A percentile compares a stretch with the other conserved stretches of the same genome.
Conservation (phyloP, 495 filamentous ascomycete species). For the Podospora bellae-mahoneyi region DNA sequence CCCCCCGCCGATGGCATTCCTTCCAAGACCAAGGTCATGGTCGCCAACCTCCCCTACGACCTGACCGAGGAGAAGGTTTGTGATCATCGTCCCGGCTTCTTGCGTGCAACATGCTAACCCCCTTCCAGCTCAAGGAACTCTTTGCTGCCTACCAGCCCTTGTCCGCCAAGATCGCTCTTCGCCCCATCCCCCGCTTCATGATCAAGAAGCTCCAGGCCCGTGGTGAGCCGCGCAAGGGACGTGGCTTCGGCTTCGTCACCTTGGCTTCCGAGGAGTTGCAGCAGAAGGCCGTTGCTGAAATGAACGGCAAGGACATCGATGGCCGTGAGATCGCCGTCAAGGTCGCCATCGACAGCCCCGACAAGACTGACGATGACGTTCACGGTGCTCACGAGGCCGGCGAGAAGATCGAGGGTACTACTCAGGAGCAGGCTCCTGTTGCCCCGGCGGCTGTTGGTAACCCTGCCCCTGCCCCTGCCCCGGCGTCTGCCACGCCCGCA, state of each 20-base stretch:
- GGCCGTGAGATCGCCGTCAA: constrained; percentile 99
- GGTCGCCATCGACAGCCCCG: constrained; percentile 98
- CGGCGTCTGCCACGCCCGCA: constrained; percentile 21
- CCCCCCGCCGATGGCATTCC: constrained; percentile 97
- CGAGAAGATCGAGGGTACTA: constrained; percentile 38
- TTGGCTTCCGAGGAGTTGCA: constrained; percentile 92
- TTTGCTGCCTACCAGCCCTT: constrained; percentile 84
- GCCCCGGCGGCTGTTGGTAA: constrained; percentile 7
- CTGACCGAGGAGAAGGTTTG: constrained; percentile 90
- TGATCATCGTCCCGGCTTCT: not conserved
- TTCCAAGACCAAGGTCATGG: constrained; percentile 99
- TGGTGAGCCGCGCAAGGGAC: constrained; percentile 97
- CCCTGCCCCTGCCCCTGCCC: constrained; percentile 31
- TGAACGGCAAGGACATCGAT: constrained; percentile 98
- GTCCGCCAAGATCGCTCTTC: constrained; percentile 95
- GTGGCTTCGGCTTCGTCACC: constrained; percentile 97
- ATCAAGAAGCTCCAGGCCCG: constrained; percentile 98
- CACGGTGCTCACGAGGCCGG: constrained; percentile 47
- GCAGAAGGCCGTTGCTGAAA: constrained; percentile 92
- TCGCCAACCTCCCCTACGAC: constrained; percentile 97
- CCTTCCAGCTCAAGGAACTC: constrained; percentile 83
- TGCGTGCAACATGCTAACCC: constrained; percentile 38
- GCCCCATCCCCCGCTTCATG: constrained; percentile 99
- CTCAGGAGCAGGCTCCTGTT: constrained; percentile 41
- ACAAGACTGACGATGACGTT: constrained; percentile 89